phyloP scores from a whole-genome alignment of 2,329 filamentous ascomycete species.

The Talaromyces sp. region DNA sequence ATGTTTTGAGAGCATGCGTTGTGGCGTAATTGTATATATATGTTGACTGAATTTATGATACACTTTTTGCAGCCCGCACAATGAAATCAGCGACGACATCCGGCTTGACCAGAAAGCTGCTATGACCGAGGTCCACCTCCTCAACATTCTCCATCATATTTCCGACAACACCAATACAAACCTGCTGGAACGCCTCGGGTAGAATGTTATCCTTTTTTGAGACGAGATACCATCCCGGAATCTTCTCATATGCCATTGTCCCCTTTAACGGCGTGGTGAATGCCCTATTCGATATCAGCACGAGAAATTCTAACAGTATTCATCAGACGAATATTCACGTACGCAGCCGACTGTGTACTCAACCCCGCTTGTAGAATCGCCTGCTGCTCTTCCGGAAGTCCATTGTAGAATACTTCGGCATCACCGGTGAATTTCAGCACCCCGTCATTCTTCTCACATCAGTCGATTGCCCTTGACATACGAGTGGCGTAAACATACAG shows the following conservation, averaged over 20 bases:
- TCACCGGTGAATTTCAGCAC: not conserved
- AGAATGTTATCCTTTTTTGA: not conserved
- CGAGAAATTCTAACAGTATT: not conserved
- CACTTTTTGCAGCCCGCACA: not conserved
- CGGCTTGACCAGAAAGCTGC: not conserved
- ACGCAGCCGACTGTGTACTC: not conserved
- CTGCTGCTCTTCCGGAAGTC: not conserved
- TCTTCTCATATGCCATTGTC: not conserved
- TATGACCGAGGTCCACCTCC: not conserved
- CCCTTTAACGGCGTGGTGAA: not conserved
- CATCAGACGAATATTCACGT: not conserved
- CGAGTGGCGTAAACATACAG: not conserved
- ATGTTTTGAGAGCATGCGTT: too few species aligned
- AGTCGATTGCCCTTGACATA: not conserved
- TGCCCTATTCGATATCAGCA: not conserved
- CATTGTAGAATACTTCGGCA: not conserved
- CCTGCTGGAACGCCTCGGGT: not conserved
- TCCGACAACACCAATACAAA: not conserved
- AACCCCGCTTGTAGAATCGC: not conserved
- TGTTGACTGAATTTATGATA: not conserved
- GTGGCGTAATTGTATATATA: not conserved
- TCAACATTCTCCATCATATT: not conserved
- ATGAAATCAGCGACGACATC: not conserved
- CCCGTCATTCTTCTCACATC: not conserved
- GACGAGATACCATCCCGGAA: not conserved